Evolutionary conservation across 139 green algal species (phyloP).

Genomic region (Astrephomene gubernaculifera): DNA sequence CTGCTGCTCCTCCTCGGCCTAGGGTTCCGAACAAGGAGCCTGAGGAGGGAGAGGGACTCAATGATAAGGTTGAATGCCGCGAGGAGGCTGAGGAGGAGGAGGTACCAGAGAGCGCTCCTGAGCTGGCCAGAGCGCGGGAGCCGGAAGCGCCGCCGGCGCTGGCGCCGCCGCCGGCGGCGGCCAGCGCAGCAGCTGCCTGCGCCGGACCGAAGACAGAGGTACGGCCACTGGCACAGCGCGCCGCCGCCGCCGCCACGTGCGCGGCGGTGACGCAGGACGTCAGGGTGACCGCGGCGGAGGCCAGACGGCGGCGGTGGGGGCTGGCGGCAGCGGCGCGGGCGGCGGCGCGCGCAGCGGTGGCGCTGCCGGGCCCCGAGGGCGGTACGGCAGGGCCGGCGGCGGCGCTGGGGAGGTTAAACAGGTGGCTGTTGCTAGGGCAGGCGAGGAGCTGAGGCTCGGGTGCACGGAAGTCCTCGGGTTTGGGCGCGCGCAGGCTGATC

Average conservation of each 20-base stretch:
- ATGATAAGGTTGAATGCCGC: too few species aligned
- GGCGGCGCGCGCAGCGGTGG: constrained; percentile 15
- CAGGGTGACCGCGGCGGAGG: neutral
- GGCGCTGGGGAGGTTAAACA: neutral
- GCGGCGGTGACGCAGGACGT: neutral
- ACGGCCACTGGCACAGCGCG: neutral
- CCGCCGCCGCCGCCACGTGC: neutral
- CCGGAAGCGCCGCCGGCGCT: neutral
- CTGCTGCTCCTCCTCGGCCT: too few species aligned
- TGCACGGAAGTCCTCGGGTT: neutral
- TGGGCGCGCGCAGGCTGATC: neutral
- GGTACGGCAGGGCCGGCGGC: neutral
- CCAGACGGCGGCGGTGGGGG: neutral
- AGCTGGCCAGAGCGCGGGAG: too few species aligned
- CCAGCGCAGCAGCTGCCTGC: neutral
- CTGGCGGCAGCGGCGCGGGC: neutral
- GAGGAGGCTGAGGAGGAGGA: too few species aligned
- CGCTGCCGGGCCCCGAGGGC: neutral
- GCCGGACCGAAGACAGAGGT: neutral
- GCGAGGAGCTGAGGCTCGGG: neutral
- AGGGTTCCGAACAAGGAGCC: too few species aligned
- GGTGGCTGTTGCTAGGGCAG: neutral
- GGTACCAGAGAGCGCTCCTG: too few species aligned
- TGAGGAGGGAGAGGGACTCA: too few species aligned
- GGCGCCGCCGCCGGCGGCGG: neutral